These are phyloP conservation scores for Dalbergia cochinchinensis DNA, from an alignment of 306 rosid genomes.

Conservation along the genomic window DNA sequence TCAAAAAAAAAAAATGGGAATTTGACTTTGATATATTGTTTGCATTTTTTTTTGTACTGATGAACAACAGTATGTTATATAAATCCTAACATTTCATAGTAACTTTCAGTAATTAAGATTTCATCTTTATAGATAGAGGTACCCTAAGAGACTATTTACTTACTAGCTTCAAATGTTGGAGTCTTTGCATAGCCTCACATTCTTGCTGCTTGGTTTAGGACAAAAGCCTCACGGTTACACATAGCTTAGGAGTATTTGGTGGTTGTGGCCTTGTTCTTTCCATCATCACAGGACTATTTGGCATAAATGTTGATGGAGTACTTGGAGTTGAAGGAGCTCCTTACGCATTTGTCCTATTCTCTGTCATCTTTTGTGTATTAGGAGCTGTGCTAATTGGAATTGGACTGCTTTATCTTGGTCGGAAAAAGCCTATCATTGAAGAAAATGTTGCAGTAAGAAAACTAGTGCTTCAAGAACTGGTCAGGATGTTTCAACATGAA, in stretches of 20 bases:
- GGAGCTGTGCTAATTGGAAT: constrained; percentile 69
- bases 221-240: constrained; percentile 83
- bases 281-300: constrained; percentile 89
- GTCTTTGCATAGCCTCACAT: constrained; percentile 33
- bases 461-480: constrained; percentile 78
- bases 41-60: too few relatives aligned
- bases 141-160: too few relatives aligned
- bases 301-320: constrained; percentile 93
- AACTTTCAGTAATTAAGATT: too few relatives aligned
- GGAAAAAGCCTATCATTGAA: constrained; percentile 67
- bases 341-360: constrained; percentile 76
- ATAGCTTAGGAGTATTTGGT: constrained; percentile 84
- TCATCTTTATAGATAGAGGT: too few relatives aligned
- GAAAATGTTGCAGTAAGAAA: constrained; percentile 74
- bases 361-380: constrained; percentile 56
- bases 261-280: constrained; percentile 92
- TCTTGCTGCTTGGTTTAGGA: constrained; percentile 63
- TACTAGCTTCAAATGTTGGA: neutral
- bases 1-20: too few relatives aligned
- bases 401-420: constrained; percentile 79
- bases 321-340: constrained; percentile 70
- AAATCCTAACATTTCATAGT: too few relatives aligned
- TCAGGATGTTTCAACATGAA: constrained; percentile 88
- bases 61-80: too few relatives aligned
- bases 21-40: too few relatives aligned